Conservation (phyloP, 2,329 filamentous ascomycete genomes). For the Colletotrichum caudatum region DNA sequence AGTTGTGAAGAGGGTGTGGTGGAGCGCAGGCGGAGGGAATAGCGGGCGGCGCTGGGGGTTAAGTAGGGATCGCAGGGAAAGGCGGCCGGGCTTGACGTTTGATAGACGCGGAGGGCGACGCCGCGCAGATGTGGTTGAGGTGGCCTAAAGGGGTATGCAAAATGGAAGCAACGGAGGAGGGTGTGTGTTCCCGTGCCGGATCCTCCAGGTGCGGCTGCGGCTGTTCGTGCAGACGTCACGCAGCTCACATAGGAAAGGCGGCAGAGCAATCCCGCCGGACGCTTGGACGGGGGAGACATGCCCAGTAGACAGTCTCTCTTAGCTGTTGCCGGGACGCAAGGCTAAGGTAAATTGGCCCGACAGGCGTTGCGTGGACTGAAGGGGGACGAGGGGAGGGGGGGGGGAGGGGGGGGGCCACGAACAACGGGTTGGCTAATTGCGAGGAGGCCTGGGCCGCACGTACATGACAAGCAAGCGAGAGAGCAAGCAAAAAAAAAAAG, state of each 20-base stretch:
- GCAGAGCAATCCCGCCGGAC: constrained; percentile 47
- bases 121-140: constrained; percentile 46
- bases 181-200: constrained; percentile 47
- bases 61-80: constrained; percentile 40
- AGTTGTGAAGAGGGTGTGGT: constrained; percentile 16
- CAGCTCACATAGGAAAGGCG: constrained; percentile 35
- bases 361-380: constrained; percentile 13
- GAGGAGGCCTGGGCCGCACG: constrained; percentile 36
- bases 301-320: constrained; percentile 13
- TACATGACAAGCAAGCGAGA: constrained; percentile 29
- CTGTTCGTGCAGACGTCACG: constrained; percentile 41
- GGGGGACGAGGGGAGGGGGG: constrained; percentile 10
- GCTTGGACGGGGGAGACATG: constrained; percentile 50
- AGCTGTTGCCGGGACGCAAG: not conserved
- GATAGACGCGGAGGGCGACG: constrained; percentile 36
- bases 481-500: no score
- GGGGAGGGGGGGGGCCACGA: constrained; percentile 27
- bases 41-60: constrained; percentile 37
- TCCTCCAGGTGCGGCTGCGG: constrained; percentile 24
- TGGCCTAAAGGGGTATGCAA: constrained; percentile 46
- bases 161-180: constrained; percentile 38
- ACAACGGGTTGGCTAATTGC: constrained; percentile 39
- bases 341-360: constrained; percentile 1
- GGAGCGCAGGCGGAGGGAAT: constrained; percentile 15
- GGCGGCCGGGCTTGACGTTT: constrained; percentile 30